Base-by-base conservation (phyloP, 2,329 filamentous ascomycete species). In the Xylariaceae sp. region DNA sequence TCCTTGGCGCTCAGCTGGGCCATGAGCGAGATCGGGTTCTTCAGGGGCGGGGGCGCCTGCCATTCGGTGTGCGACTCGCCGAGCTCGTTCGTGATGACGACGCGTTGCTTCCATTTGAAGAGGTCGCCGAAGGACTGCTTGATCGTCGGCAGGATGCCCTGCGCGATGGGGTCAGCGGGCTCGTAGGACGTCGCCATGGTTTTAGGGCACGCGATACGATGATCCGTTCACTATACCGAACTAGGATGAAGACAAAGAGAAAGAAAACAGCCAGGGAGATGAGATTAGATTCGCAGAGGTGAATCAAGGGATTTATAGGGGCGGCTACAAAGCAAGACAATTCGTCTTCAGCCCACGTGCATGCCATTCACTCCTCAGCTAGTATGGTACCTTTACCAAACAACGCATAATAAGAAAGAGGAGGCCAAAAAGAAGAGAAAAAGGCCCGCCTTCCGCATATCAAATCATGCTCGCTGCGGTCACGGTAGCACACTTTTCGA, bases 21-120 rank as follows among this genome's bases (percentile, higher is more conserved):
- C 62, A 91, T 77, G 35, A 93, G 78, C 44, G 79, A 83, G 74
- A 93, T 76, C 45, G 90, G 90, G 71, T 93, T 90, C 66, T 80
- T 77, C 57, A 91, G 79, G 11, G 81, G 85, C 50, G 85, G 81
- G 0, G 88, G 88, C 17, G 78, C 72, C 63, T 85, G 82, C 88
- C 88, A 91, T 73, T 90, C 87, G 35, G 82, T 83, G 53, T 77
- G 77, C 13, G 82, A 80, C 72, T 90, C 87, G 59, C 87, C 87
- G 66, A 80, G 77, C 35, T 84, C 81, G 64, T 88, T 88, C 57
- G 76, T 81, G 59, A 88, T 78, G 45, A 88, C 82, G 9, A 89
- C 85, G 60, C 88, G 82, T 75, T 90, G 86, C 73, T 88, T 86
- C 87, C 88, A 92, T 66, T 78, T 80, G 77, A 89, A 88, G 61